Evolutionary conservation across 1,139 yeast species (phyloP).

Genomic region (Pneumocystis sp.): DNA sequence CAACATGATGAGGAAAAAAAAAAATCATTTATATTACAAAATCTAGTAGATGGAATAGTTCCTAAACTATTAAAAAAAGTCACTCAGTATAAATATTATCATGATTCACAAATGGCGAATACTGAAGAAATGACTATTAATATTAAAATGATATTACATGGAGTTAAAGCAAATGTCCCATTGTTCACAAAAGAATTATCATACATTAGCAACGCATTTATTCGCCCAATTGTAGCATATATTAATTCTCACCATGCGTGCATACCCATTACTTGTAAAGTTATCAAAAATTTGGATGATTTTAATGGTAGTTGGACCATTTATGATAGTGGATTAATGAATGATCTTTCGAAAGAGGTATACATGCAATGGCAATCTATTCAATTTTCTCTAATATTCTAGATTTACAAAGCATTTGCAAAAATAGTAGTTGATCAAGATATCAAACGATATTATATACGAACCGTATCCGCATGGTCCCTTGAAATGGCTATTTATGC

Average conservation of each 20-base stretch:
- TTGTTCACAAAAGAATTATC: slow-evolving; percentile 69
- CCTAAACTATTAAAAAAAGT: slow-evolving; percentile 2
- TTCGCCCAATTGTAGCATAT: slow-evolving; percentile 89
- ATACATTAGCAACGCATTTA: slow-evolving; percentile 77
- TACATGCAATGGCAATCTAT: neutral
- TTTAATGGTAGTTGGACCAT: slow-evolving; percentile 95
- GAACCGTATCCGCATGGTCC: neutral
- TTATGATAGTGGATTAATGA: slow-evolving; percentile 82
- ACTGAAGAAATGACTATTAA: slow-evolving; percentile 40
- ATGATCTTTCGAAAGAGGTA: slow-evolving; percentile 48
- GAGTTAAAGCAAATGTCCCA: slow-evolving; percentile 81
- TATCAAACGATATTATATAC: neutral
- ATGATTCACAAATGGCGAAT: neutral
- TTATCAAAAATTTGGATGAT: slow-evolving; percentile 64
- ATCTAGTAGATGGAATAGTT: neutral
- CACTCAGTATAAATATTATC: neutral
- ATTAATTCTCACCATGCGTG: slow-evolving; percentile 80
- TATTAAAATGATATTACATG: slow-evolving; percentile 63
- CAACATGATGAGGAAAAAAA: neutral
- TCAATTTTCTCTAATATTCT: neutral
- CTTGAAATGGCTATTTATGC: neutral
- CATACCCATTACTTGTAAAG: slow-evolving; percentile 72
- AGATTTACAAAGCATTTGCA: neutral
- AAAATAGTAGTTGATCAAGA: neutral
- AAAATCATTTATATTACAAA: neutral